Evolutionary conservation across 2,329 filamentous ascomycete genomes (phyloP), one percentile per base, ranked within the genome.

Genomic region (Pseudopyricularia javanii): DNA sequence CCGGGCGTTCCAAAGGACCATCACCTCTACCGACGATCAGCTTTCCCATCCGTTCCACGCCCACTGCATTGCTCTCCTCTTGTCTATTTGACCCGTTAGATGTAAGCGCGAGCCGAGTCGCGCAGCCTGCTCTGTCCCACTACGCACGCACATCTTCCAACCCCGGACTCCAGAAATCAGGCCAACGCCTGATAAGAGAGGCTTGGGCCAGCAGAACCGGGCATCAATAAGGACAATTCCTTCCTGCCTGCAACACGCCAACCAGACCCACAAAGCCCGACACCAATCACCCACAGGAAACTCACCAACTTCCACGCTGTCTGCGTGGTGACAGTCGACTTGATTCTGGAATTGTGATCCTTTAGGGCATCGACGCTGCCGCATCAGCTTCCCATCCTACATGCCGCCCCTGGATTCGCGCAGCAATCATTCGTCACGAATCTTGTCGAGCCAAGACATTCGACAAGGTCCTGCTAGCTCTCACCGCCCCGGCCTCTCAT

Each of bases 401-500:
- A 43, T 43, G 37, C 14, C 37, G 37, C 7, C 34, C 34, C 37
- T 43, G 8, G 37, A 43, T 20, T 43, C n/a, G 17, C 22, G 17
- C 37, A 43, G 9, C 37, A 43, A 20, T 20, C 17, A 43, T 43
- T 43, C 37, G 17, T 43, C 37, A 20, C 48, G 30, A 50, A 22
- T 35, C 30, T 34, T 32, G 26, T 49, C 47, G 32, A 53, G 24
- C 51, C 52, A 50, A 49, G 51, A 37, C 40, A 12, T 32, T 45
- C 50, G 33, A 37, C 52, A 33, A 40, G 50, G 40, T 47, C 11
- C 48, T 32, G 45, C 50, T 53, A n/a, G 50, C 15, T 7, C 52
- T 54, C 45, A 35, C 53, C 54, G 17, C 50, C 30, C 15, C n/a
- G 34, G 45, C 51, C 33, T 43, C 34, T 53, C 56, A 66, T 66